phyloP scores from a whole-genome alignment of 495 filamentous ascomycete genomes.

The Letharia columbiana region DNA sequence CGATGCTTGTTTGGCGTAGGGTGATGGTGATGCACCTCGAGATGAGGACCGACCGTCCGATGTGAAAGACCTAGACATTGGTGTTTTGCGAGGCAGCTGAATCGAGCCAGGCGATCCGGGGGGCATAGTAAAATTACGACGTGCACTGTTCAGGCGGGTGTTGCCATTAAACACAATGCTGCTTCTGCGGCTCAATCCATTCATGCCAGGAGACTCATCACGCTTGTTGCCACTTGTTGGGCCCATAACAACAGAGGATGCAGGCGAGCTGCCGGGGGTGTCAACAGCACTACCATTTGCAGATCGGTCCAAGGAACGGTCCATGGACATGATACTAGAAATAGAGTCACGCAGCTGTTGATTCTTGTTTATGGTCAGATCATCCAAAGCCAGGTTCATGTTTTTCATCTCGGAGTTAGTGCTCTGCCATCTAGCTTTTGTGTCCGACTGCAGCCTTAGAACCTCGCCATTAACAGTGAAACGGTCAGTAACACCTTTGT shows the following conservation, averaged over 20 bases:
- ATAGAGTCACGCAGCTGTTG: conserved; percentile 86
- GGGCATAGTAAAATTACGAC: conserved; percentile 32
- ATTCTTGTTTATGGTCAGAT: conserved; percentile 53
- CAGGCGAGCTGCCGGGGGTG: conserved; percentile 70
- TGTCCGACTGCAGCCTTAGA: conserved; percentile 69
- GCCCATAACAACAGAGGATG: conserved; percentile 75
- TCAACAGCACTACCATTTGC: conserved; percentile 64
- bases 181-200: conserved; percentile 39
- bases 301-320: conserved; percentile 78
- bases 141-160: conserved; percentile 34
- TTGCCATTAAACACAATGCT: conserved; percentile 44
- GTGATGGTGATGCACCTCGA: conserved; percentile 37
- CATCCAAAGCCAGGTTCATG: conserved; percentile 64
- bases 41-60: conserved; percentile 19
- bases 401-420: conserved; percentile 67
- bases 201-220: conserved; percentile 32
- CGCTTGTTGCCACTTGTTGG: conserved; percentile 34
- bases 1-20: conserved; percentile 40
- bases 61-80: conserved; percentile 27
- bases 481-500: conserved; percentile 83
- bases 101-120: conserved; percentile 33
- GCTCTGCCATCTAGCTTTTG: conserved; percentile 67
- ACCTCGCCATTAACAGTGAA: conserved; percentile 94
- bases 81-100: conserved; percentile 35
- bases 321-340: conserved; percentile 81